Percentiles rank a stretch among this genome's conserved stretches.
Conservation (phyloP, 1,139 yeast species). For the Diutina ranongensis region DNA sequence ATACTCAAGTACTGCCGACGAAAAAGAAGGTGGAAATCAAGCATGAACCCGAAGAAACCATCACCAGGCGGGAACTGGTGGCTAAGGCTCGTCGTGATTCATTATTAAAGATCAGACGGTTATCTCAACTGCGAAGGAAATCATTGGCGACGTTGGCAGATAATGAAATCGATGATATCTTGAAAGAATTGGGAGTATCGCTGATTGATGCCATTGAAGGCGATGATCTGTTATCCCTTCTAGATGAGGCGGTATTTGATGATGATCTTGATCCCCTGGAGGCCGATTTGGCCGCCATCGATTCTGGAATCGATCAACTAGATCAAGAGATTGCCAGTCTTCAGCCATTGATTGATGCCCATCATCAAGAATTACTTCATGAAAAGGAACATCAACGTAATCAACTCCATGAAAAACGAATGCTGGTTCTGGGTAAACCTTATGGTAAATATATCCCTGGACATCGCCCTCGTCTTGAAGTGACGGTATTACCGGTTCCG, state of each 20-base stretch:
- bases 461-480: background rate
- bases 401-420: background rate
- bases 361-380: conserved; percentile 16
- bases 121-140: conserved; percentile 28
- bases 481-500: background rate
- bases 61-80: background rate
- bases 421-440: conserved; percentile 1
- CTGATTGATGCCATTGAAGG: conserved; percentile 5
- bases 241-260: conserved; percentile 3
- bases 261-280: conserved; percentile 8
- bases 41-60: background rate
- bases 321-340: conserved; percentile 32
- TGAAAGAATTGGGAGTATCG: conserved; percentile 16
- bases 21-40: conserved; percentile 9
- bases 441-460: background rate
- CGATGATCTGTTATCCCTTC: background rate
- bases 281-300: background rate
- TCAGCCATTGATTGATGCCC: conserved; percentile 28
- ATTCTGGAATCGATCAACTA: conserved; percentile 20
- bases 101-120: conserved; percentile 13
- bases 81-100: background rate
- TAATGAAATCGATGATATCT: conserved; percentile 29
- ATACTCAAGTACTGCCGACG: conserved; percentile 3
- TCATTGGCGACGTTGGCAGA: conserved; percentile 29
- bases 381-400: background rate